Conservation (phyloP, 2,329 filamentous ascomycete genomes). For the Fusarium chlamydosporum region DNA sequence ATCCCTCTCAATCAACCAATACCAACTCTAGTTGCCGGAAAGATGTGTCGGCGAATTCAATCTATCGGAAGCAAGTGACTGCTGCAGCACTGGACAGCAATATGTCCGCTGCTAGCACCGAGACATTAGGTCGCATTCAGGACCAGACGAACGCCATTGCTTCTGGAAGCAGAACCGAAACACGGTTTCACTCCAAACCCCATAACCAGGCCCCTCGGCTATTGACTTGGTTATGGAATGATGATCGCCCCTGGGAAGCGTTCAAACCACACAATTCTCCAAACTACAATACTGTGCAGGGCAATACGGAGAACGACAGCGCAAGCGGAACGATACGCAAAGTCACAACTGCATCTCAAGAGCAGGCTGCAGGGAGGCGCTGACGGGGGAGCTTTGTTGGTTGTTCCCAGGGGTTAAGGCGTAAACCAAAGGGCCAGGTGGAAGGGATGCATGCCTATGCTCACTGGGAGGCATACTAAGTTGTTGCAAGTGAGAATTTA, state of each 20-base stretch:
- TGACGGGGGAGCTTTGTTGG: neutral
- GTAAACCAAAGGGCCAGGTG: neutral
- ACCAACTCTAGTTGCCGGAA: neutral
- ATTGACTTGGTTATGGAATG: conserved; percentile 21
- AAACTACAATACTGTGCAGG: neutral
- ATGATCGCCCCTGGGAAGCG: conserved; percentile 33
- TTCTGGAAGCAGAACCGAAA: neutral
- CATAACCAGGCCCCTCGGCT: neutral
- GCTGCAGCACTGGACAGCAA: neutral
- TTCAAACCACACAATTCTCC: neutral
- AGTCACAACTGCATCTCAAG: neutral
- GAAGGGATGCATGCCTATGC: conserved; percentile 1
- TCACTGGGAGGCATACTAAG: neutral
- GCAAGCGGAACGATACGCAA: neutral
- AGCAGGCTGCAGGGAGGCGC: neutral
- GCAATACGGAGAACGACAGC: neutral
- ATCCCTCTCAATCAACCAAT: neutral
- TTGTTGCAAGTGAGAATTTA: neutral
- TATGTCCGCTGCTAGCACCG: neutral
- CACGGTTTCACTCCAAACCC: too few species aligned
- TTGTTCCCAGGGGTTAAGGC: neutral
- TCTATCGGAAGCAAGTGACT: neutral
- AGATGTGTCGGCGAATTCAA: neutral
- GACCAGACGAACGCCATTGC: neutral
- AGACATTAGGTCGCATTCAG: conserved; percentile 10